Base-by-base conservation (phyloP, 2,329 filamentous ascomycete genomes). In the Fusarium drepaniforme region DNA sequence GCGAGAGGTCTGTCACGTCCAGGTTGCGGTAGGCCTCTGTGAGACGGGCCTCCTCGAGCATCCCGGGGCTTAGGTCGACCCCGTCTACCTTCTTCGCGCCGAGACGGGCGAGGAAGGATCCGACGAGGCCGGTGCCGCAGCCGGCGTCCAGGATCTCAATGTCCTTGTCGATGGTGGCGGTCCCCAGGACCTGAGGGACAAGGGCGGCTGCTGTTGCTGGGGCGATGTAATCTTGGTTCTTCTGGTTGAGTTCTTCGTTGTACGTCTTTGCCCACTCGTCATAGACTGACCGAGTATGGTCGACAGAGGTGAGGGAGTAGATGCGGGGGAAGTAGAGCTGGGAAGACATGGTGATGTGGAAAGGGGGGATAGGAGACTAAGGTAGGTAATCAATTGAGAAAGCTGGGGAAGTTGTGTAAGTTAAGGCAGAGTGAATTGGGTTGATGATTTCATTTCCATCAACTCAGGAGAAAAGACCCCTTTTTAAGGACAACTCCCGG, bases 41-140 rank as follows among this genome's bases (percentile, higher is more conserved):
- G 44, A 85, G 80, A n/a, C 82, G 78, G 4, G 89, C 88, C n/a
- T 88, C 79, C 4, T 84, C 83, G 7, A 90, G 84, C 89, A 90
- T 90, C 37, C 86, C 85, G 2, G 84, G 82, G 61, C 85, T 88
- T 18, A 90, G 80, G 72, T 90, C 89, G 30, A 89, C 78, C 30
- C 89, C 89, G 61, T 89, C 86, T 49, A 90, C 84, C n/a, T 82
- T 80, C 42, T 82, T 82, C 5, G 84, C 85, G 4, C 86, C 85
- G 37, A 82, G 77, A 42, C 83, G 79, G 25, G 84, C 82, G 5
- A 90, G 84, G 30, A 85, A 85, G 23, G 84, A 78, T 5, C 87
- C 88, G 13, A 89, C 88, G 11, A 89, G 84, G 1, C 88, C 88
- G 0, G 88, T 90, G 5, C 88, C 88, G 67, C 88, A 90, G n/a